Conservation (phyloP, 805 yeast species). For the Vanderwaltozyma verrucispora region DNA sequence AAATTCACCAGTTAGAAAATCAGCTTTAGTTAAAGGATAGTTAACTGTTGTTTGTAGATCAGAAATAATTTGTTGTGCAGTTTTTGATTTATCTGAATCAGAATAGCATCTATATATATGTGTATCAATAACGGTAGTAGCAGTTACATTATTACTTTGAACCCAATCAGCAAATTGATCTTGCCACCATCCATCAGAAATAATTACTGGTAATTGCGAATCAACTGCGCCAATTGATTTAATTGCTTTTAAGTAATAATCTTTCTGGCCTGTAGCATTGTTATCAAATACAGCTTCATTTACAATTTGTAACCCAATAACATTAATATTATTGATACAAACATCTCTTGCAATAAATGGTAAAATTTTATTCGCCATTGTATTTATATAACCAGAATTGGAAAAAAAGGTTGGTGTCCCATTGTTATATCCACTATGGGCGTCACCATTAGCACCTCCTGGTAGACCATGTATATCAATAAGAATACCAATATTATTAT, state of each 20-base stretch:
- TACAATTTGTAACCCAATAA: constrained; percentile 74
- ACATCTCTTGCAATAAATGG: constrained; percentile 56
- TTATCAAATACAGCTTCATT: constrained; percentile 70
- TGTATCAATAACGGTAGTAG: constrained; percentile 69
- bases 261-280: constrained; percentile 39
- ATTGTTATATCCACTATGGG: constrained; percentile 65
- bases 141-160: constrained; percentile 25
- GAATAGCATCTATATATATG: constrained; percentile 84
- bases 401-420: constrained; percentile 28
- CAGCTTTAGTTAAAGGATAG: constrained; percentile 41
- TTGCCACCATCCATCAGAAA: constrained; percentile 94
- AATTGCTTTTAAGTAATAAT: constrained; percentile 58
- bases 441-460: constrained; percentile 81
- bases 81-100: constrained; percentile 55
- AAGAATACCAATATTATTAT: constrained; percentile 57
- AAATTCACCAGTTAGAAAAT: constrained; percentile 79
- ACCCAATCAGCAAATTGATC: constrained; percentile 67
- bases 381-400: constrained; percentile 32
- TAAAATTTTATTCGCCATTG: constrained; percentile 39
- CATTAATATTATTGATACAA: constrained; percentile 42
- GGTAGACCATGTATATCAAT: constrained; percentile 87
- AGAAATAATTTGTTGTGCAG: constrained; percentile 51
- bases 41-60: constrained; percentile 45
- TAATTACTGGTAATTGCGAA: constrained; percentile 52
- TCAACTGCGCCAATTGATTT: constrained; percentile 48